phyloP scores from a whole-genome alignment of 2,329 filamentous ascomycete species.

The Aspergillus tanneri region DNA sequence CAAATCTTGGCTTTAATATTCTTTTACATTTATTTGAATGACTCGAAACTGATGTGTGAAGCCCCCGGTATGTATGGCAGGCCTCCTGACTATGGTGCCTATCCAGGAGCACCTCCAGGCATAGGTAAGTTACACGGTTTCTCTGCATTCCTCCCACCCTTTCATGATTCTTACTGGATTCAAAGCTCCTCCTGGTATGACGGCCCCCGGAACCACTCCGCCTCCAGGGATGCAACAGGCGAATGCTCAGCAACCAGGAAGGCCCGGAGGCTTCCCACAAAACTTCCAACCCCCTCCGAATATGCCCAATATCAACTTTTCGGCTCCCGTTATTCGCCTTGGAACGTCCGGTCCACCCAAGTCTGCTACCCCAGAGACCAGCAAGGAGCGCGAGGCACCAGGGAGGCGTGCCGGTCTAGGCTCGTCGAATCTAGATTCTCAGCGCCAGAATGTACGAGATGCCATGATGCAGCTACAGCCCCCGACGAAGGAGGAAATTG shows the following conservation, averaged over 20 bases:
- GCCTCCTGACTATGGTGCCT: constrained; percentile 70
- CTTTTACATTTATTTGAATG: background rate
- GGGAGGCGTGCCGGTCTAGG: constrained; percentile 60
- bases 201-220: constrained; percentile 73
- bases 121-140: constrained; percentile 61
- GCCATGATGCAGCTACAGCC: constrained; percentile 71
- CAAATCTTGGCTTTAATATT: background rate
- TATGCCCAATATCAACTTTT: constrained; percentile 98
- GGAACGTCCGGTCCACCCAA: constrained; percentile 72
- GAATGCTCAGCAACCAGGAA: constrained; percentile 71
- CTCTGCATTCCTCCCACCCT: background rate
- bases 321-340: constrained; percentile 89
- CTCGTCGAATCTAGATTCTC: constrained; percentile 63
- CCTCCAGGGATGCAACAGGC: constrained; percentile 76
- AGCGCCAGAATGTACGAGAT: constrained; percentile 66
- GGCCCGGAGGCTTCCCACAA: constrained; percentile 74
- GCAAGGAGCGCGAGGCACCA: constrained; percentile 46
- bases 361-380: constrained; percentile 48
- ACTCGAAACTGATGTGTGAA: constrained; percentile 20
- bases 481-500: constrained; percentile 84
- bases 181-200: constrained; percentile 73
- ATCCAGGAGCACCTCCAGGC: constrained; percentile 74
- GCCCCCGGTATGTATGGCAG: constrained; percentile 63
- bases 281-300: constrained; percentile 87
- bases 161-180: constrained; percentile 20